A percentile compares a stretch with the other conserved stretches of the same genome.
Conservation (phyloP, 2,329 filamentous ascomycete genomes). For the Colletotrichum sublineola region DNA sequence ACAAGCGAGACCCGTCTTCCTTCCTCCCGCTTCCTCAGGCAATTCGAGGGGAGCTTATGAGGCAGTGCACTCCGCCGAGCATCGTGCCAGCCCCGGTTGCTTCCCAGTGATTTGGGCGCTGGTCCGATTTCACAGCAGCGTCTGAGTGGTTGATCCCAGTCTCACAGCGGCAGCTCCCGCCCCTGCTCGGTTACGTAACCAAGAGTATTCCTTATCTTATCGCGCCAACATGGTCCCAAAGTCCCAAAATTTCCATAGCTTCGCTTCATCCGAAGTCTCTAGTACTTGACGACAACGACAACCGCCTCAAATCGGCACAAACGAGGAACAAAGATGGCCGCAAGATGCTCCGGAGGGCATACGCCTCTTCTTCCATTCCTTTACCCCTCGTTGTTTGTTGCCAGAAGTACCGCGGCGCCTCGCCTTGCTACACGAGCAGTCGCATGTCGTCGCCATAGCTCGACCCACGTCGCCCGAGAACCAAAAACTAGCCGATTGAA, state of each 20-base stretch:
- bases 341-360: slow-evolving; percentile 55
- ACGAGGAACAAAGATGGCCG: slow-evolving; percentile 53
- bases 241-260: slow-evolving; percentile 38
- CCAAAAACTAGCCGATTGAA: slow-evolving; percentile 72
- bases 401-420: slow-evolving; percentile 45
- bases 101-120: slow-evolving; percentile 7
- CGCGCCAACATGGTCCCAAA: background rate
- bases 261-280: background rate
- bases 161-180: slow-evolving; percentile 27
- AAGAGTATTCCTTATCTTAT: slow-evolving; percentile 28
- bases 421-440: slow-evolving; percentile 46
- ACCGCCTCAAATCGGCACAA: background rate
- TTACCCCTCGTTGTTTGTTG: slow-evolving; percentile 61
- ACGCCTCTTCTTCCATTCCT: slow-evolving; percentile 62
- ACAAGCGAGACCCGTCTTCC: slow-evolving; percentile 6
- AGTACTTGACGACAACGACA: background rate
- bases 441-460: slow-evolving; percentile 40
- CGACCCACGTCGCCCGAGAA: slow-evolving; percentile 41
- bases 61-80: slow-evolving; percentile 24
- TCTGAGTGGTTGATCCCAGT: slow-evolving; percentile 23
- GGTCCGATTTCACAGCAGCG: slow-evolving; percentile 5
- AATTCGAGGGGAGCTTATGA: slow-evolving; percentile 20
- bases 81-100: slow-evolving; percentile 1
- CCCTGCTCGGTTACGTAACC: slow-evolving; percentile 32
- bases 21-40: slow-evolving; percentile 8